Evolutionary conservation across 345 rosid genomes (phyloP).

Genomic region (Durio zibethinus): DNA sequence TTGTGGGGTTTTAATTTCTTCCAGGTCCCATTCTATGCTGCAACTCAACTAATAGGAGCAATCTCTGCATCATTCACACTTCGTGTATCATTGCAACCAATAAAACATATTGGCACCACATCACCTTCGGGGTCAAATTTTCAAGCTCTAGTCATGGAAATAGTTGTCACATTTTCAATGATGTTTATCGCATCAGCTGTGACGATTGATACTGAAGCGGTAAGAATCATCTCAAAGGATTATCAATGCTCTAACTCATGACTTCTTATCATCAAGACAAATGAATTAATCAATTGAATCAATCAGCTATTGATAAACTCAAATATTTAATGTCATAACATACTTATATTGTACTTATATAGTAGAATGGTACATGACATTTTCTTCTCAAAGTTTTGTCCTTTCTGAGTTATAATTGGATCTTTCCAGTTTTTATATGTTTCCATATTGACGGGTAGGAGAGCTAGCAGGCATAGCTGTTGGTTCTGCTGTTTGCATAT

Average conservation of each 20-base stretch:
- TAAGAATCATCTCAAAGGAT: no score
- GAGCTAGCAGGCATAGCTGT: conserved; percentile 58
- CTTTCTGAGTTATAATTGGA: not conserved
- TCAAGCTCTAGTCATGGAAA: conserved; percentile 55
- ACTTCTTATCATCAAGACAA: no score
- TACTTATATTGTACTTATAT: no score
- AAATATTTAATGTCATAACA: no score
- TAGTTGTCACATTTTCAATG: conserved; percentile 46
- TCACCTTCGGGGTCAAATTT: conserved; percentile 45
- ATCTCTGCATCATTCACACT: conserved; percentile 35
- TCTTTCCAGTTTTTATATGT: not conserved
- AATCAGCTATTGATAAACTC: no score
- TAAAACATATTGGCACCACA: conserved; percentile 39
- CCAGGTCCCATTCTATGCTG: conserved; percentile 50
- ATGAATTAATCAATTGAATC: no score
- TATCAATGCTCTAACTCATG: no score
- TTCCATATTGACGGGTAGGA: conserved; percentile 32
- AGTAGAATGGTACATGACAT: not conserved
- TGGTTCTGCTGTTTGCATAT: conserved; percentile 52
- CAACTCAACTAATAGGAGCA: conserved; percentile 45
- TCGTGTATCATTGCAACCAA: conserved; percentile 36
- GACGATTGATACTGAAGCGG: conserved; percentile 14
- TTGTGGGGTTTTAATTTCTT: no score
- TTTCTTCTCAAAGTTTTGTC: not conserved
- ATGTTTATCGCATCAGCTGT: conserved; percentile 51